phyloP scores from a whole-genome alignment of 1,284 basidiomycete species.

The Moesziomyces aphidis region DNA sequence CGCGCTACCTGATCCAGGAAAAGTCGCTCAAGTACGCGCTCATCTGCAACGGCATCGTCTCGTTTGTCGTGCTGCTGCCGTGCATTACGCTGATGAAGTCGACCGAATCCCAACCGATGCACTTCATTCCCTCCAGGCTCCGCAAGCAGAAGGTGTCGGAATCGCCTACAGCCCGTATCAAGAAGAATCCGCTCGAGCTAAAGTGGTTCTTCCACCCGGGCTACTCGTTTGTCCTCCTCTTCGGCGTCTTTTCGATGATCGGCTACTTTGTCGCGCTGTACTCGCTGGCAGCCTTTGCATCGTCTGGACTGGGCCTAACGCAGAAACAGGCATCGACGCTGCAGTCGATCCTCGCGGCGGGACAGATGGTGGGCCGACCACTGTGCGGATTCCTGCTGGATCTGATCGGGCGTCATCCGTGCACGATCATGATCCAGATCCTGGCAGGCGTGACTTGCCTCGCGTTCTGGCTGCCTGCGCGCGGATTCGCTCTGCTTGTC shows the following conservation, averaged over 20 bases:
- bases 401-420: slow-evolving; percentile 68
- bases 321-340: slow-evolving; percentile 69
- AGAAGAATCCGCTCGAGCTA: slow-evolving; percentile 52
- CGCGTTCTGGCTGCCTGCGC: slow-evolving; percentile 69
- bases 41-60: slow-evolving; percentile 66
- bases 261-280: slow-evolving; percentile 70
- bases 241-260: slow-evolving; percentile 63
- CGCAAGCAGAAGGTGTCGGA: slow-evolving; percentile 21
- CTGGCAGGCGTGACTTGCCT: slow-evolving; percentile 69
- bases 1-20: slow-evolving; percentile 34
- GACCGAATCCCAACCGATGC: slow-evolving; percentile 21
- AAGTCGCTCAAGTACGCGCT: slow-evolving; percentile 51
- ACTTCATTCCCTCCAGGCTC: slow-evolving; percentile 12
- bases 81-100: slow-evolving; percentile 67
- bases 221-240: slow-evolving; percentile 60
- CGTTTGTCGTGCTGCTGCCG: slow-evolving; percentile 66
- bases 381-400: slow-evolving; percentile 69
- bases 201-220: slow-evolving; percentile 61
- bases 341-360: slow-evolving; percentile 70
- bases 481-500: slow-evolving; percentile 68
- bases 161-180: slow-evolving; percentile 42
- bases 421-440: slow-evolving; percentile 68
- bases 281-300: slow-evolving; percentile 70
- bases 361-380: slow-evolving; percentile 70
- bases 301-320: slow-evolving; percentile 67